Base-by-base conservation (phyloP, 208 protist genomes). In the Angomonas ambiguus region DNA sequence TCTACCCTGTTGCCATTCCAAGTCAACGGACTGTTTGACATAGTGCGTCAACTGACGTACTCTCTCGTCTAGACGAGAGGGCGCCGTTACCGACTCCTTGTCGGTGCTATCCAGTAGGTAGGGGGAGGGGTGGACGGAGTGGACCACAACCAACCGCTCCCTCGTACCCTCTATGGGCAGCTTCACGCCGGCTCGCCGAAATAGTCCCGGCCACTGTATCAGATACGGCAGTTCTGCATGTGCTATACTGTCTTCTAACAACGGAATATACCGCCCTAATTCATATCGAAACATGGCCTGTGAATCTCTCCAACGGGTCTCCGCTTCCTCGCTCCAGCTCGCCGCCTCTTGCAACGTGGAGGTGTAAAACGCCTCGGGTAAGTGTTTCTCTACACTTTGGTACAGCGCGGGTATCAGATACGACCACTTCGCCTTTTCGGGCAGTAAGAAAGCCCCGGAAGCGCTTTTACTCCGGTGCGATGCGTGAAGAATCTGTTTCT, bases 241-340 rank as follows among this genome's bases (percentile, higher is more conserved):
- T 0, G 74, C 72, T 11, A 95, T 72, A 27, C 82, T 82, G 65
- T 95, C 88, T 67, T 95, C 85, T 20, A 95, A 58, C 11, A 95
- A 72, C 2, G 82, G 78, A 27, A 95, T 51, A 10, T 85, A 85
- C 32, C 82, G 77, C 32, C 82, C 77, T 20, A 95, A 71, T 65
- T 95, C 88, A 56, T 89, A 92, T 31, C 77, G 68, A 63, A 92
- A 87, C 13, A 85, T 58, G 20, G 53, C 55, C 63, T 88, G 82
- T 10, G 77, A 80, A 2, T 75, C 76, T 2, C 33, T 24, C 28
- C 84, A 62, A 27, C 57, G 41, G 24, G 71, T 45, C 28, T 28
- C 24, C 60, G 82, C 78, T 22, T 31, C 22, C 38, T 53, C 6
- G 5, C 74, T 70, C 16, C n/a, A n/a, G n/a, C n/a, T n/a, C n/a